A percentile compares a stretch with the other conserved stretches of the same genome.
phyloP scores from a whole-genome alignment of 306 rosid species.

The Heteromeles arbutifolia region DNA sequence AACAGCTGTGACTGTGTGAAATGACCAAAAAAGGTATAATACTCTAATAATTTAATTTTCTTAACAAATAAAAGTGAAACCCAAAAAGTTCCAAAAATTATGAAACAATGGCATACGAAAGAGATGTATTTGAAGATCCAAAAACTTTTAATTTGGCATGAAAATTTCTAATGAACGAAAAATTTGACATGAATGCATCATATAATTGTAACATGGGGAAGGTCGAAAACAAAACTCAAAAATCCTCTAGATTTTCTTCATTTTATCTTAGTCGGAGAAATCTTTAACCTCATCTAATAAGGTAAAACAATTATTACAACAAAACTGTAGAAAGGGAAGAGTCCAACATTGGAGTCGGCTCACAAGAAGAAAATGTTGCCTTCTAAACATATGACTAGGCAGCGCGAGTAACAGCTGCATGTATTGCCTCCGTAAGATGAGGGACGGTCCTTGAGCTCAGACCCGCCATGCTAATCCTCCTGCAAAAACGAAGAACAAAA shows the following conservation, averaged over 20 bases:
- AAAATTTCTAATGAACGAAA: no score
- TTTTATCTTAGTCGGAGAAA: background rate
- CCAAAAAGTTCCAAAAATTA: no score
- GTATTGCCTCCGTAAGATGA: constrained; percentile 84
- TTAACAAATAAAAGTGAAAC: no score
- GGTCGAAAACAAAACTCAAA: background rate
- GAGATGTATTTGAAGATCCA: no score
- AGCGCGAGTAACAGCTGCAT: constrained; percentile 66
- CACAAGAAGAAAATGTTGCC: background rate
- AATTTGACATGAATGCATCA: background rate
- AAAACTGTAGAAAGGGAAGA: background rate
- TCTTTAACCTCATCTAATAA: constrained; percentile 7
- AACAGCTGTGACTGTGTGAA: no score
- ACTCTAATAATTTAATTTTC: no score
- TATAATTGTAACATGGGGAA: background rate
- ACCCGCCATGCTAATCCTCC: constrained; percentile 99
- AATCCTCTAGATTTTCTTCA: background rate
- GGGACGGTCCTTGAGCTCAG: constrained; percentile 86
- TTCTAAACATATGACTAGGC: constrained; percentile 8
- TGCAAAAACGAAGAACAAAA: constrained; percentile 15
- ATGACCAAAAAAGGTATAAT: no score
- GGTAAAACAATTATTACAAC: constrained; percentile 32
- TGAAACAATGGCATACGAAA: background rate
- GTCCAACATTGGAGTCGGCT: background rate
- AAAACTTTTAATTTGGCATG: no score